Evolutionary conservation across 1,139 yeast species (phyloP).

Genomic region (Magnusiomyces sp.): DNA sequence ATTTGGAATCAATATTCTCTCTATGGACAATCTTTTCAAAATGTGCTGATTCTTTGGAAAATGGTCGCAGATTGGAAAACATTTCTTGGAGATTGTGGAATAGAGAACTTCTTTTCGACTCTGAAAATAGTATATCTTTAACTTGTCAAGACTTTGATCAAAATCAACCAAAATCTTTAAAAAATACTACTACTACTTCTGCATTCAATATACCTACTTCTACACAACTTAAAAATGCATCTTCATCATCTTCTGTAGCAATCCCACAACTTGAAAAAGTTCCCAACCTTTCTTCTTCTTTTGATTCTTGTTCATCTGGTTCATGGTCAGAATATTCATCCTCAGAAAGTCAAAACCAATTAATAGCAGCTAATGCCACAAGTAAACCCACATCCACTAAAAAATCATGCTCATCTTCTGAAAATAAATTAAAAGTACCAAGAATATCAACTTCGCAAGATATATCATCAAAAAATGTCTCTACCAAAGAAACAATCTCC

Average conservation of each 20-base stretch:
- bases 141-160: neutral
- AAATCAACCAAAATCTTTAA: neutral
- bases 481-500: neutral
- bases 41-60: constrained; percentile 42
- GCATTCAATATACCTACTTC: neutral
- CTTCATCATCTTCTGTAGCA: neutral
- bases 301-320: neutral
- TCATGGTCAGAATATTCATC: neutral
- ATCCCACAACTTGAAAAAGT: neutral
- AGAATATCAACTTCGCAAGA: too few relatives aligned
- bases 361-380: neutral
- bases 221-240: neutral
- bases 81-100: constrained; percentile 53
- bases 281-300: neutral
- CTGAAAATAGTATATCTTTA: neutral
- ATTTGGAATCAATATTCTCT: constrained; percentile 33
- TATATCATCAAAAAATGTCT: neutral
- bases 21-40: constrained; percentile 49
- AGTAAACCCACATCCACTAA: neutral
- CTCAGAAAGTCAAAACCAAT: neutral
- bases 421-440: too few relatives aligned
- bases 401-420: neutral
- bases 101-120: constrained; percentile 33
- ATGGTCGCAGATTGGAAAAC: constrained; percentile 50
- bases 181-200: neutral